Evolutionary conservation across 306 rosid species (phyloP).

Genomic region (Cicer arietinum): DNA sequence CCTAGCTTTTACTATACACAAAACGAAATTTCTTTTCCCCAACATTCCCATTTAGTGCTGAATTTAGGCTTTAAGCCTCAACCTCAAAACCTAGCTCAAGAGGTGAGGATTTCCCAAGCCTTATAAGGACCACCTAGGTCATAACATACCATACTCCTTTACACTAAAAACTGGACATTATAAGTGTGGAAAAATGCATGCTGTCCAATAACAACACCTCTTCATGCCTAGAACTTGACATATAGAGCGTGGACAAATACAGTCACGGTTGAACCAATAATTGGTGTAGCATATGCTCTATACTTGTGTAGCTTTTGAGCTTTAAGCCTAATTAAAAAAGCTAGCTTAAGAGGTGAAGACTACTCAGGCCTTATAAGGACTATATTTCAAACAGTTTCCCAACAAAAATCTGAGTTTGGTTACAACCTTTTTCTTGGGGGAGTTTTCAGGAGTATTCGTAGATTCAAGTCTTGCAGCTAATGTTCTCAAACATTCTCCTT

Average conservation of each 20-base stretch:
- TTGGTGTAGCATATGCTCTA: background rate
- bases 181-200: no score
- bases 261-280: background rate
- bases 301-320: no score
- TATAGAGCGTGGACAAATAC: background rate
- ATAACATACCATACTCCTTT: background rate
- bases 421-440: background rate
- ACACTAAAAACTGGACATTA: background rate
- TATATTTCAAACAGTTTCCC: no score
- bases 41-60: background rate
- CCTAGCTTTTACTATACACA: no score
- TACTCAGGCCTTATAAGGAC: no score
- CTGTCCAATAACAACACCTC: no score
- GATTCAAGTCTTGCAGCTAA: constrained; percentile 6
- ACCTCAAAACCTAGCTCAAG: background rate
- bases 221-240: no score
- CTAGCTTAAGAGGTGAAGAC: no score
- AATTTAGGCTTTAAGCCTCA: constrained; percentile 1
- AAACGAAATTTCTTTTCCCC: no score
- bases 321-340: no score
- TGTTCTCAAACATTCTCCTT: background rate
- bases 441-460: background rate
- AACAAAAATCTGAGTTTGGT: no score
- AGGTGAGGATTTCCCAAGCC: constrained; percentile 8
- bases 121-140: constrained; percentile 2